Conservation (phyloP, 1,139 yeast genomes). For the Zygoascus meyerae region DNA sequence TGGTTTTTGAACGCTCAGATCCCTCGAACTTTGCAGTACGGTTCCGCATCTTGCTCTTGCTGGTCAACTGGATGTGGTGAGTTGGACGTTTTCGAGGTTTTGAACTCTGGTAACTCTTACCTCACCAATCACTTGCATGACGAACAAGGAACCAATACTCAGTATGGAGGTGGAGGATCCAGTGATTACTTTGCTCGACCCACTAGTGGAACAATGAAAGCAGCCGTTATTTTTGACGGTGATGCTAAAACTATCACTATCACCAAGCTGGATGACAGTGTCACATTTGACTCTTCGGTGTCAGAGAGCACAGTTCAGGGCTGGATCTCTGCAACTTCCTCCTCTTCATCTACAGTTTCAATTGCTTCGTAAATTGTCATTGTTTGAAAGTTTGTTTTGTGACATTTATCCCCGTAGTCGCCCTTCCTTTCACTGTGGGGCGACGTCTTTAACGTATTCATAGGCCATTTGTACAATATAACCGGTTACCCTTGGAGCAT, state of each 20-base stretch:
- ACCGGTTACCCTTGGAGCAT: too few species aligned
- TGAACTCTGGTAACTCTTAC: conserved; percentile 63
- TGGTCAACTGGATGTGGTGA: conserved; percentile 98
- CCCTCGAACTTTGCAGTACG: conserved; percentile 91
- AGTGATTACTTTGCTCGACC: conserved; percentile 86
- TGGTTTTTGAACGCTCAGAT: conserved; percentile 93
- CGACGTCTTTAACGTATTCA: too few species aligned
- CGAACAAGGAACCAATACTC: conserved; percentile 66
- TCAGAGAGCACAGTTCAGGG: conserved; percentile 33
- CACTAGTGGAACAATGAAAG: conserved; percentile 67
- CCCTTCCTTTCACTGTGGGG: too few species aligned
- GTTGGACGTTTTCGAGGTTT: conserved; percentile 83
- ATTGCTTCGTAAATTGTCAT: conserved; percentile 21
- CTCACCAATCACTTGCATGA: conserved; percentile 80
- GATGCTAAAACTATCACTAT: conserved; percentile 48
- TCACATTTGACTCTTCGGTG: conserved; percentile 51
- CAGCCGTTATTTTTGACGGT: conserved; percentile 77
- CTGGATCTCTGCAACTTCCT: conserved; percentile 24
- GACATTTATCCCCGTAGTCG: too few species aligned
- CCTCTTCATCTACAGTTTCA: conserved; percentile 5
- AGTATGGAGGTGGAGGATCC: conserved; percentile 70
- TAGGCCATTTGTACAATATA: too few species aligned
- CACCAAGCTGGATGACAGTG: conserved; percentile 51
- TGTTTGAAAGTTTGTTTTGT: too few species aligned
- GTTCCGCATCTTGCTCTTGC: conserved; percentile 75